Evolutionary conservation across 1,284 basidiomycete species (phyloP).

Genomic region (Golubevia pallescens): DNA sequence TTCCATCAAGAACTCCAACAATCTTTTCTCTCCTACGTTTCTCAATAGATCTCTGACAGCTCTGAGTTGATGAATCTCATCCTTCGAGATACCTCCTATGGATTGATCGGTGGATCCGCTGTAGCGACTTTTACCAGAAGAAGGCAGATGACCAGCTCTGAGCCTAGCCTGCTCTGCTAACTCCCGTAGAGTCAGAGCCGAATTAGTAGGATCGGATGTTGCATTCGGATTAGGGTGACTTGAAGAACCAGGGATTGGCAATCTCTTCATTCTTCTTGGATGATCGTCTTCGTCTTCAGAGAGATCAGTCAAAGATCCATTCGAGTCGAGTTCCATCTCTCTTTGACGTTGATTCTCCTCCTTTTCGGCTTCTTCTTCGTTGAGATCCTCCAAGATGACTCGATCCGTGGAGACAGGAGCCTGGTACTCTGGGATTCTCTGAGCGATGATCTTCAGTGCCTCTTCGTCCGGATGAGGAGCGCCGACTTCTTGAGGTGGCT

Average conservation of each 20-base stretch:
- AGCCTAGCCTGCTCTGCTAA: constrained; percentile 4
- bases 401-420: constrained; percentile 12
- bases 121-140: constrained; percentile 2
- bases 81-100: constrained; percentile 12
- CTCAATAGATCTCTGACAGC: constrained; percentile 33
- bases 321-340: constrained; percentile 9
- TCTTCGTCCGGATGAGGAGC: not conserved
- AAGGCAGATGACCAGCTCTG: constrained; percentile 11
- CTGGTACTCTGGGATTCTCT: constrained; percentile 13
- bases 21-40: constrained; percentile 20
- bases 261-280: not conserved
- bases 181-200: constrained; percentile 9
- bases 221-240: constrained; percentile 7
- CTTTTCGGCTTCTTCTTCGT: not conserved
- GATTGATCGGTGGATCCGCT: constrained; percentile 1
- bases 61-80: constrained; percentile 40
- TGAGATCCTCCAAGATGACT: constrained; percentile 7
- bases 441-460: constrained; percentile 1
- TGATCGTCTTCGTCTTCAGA: not conserved
- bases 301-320: not conserved
- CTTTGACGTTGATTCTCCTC: constrained; percentile 5
- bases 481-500: not conserved
- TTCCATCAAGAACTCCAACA: constrained; percentile 24
- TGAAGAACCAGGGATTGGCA: not conserved
- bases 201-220: constrained; percentile 5